Conservation (phyloP, 495 filamentous ascomycete genomes). For the Hypoxylon intermedium region DNA sequence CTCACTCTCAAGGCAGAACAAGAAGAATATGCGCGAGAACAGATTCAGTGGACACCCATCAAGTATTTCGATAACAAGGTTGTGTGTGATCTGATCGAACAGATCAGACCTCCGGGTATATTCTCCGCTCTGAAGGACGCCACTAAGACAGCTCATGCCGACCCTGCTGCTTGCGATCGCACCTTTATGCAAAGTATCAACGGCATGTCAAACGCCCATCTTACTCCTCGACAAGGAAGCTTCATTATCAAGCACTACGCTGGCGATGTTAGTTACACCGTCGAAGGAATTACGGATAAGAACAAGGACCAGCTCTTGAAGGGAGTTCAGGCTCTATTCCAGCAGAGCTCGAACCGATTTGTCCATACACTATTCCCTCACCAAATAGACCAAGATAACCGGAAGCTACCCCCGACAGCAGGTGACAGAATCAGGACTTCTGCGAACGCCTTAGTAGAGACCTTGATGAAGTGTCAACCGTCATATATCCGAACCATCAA, state of each 20-base stretch:
- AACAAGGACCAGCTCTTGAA: constrained; percentile 98
- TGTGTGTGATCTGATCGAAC: constrained; percentile 96
- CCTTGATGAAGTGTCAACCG: constrained; percentile 94
- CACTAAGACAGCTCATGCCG: constrained; percentile 94
- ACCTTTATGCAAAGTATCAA: constrained; percentile 94
- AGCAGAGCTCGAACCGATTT: constrained; percentile 81
- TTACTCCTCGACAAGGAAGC: constrained; percentile 89
- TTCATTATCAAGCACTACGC: constrained; percentile 99
- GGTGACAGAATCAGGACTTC: constrained; percentile 97
- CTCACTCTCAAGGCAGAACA: constrained; percentile 96
- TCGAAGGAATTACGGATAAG: constrained; percentile 98
- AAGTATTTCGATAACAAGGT: constrained; percentile 99
- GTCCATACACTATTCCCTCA: constrained; percentile 88
- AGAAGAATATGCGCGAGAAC: constrained; percentile 94
- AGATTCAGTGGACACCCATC: constrained; percentile 99
- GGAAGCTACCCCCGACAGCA: constrained; percentile 89
- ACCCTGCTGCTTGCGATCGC: constrained; percentile 90
- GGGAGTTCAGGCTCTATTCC: constrained; percentile 88
- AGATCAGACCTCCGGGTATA: constrained; percentile 87
- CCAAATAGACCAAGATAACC: constrained; percentile 94
- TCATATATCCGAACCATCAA: constrained; percentile 99
- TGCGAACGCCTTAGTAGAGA: constrained; percentile 93
- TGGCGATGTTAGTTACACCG: constrained; percentile 93
- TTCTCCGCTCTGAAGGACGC: constrained; percentile 98
- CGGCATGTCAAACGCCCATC: constrained; percentile 86